Evolutionary conservation across 345 rosid species (phyloP), one percentile per base, ranked within the genome.

Genomic region (Eucalyptus pauciflora): DNA sequence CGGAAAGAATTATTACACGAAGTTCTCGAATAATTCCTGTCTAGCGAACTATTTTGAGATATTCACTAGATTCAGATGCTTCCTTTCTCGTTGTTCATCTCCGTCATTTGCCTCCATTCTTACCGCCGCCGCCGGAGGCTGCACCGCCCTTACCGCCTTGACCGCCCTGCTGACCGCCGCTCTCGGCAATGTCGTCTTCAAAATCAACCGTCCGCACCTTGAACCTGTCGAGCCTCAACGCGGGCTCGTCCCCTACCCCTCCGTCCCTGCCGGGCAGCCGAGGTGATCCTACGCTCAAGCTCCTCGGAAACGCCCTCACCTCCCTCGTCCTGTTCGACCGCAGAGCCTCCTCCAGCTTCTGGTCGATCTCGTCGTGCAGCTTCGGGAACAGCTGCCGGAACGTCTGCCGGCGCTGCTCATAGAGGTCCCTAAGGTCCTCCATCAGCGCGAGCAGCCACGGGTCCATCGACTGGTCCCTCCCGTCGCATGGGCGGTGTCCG

Each of bases 381-480:
- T 60, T 86, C 0, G 94, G 93, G 58, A 93, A 92, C 7, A 91
- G 29, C 54, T 91, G 86, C 87, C 27, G 88, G 80, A 93, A 90
- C 88, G 92, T 51, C 16, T 90, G 93, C 17, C 80, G 83, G 49
- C 90, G 89, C 25, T 86, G 86, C 10, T 49, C 79, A 7, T 89
- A 91, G 41, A 92, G 87, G 11, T 94, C 90, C 76, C 91, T 83
- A 87, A 93, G 89, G 80, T 90, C 92, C 54, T 89, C 92, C 17
- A 90, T 41, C 89, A 92, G 45, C 45, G 76, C 62, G 4, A 91
- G 5, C 80, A 93, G n/a, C 71, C 91, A 89, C 8, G 93, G 89
- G 86, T 93, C 94, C 31, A 88, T 24, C 3, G 91, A 37, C 27
- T 6, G 31, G 89, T 50, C 91, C 86, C 25, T 52, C 58, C 46